Conservation (phyloP, 805 yeast species). For the Yarrowia sp. region DNA sequence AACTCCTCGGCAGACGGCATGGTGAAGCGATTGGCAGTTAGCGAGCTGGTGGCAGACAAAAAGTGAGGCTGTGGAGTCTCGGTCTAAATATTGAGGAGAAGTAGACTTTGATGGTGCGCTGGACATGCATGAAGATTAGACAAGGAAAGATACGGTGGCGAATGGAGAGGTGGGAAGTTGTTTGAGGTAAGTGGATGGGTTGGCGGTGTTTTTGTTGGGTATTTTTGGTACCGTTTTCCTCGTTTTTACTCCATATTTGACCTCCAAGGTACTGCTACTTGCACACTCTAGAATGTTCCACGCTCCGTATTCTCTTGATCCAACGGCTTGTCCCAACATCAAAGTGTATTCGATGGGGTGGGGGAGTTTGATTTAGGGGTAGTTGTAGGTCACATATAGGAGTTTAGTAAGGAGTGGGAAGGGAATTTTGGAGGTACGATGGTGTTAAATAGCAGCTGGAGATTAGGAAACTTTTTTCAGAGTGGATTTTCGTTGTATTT, state of each 20-base stretch:
- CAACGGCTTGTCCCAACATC: not conserved
- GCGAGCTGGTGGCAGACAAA: not conserved
- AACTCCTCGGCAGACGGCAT: constrained; percentile 18
- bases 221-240: not conserved
- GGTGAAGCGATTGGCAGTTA: not conserved
- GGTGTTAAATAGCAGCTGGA: too few species aligned
- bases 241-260: not conserved
- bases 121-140: not conserved
- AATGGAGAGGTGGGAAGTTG: not conserved
- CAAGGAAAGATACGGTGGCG: not conserved
- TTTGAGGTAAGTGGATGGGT: too few species aligned
- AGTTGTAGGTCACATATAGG: too few species aligned
- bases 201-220: too few species aligned
- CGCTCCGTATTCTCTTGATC: not conserved
- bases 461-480: too few species aligned
- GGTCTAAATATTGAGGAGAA: not conserved
- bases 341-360: not conserved
- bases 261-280: too few species aligned
- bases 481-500: too few species aligned
- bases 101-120: constrained; percentile 11
- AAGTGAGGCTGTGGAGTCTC: not conserved
- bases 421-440: too few species aligned
- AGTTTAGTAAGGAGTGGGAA: not conserved
- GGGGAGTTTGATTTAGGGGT: too few species aligned
- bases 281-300: not conserved